A percentile compares a stretch with the other conserved stretches of the same genome.
phyloP scores from a whole-genome alignment of 2,329 filamentous ascomycete species.

The Fusarium fujikuroi region DNA sequence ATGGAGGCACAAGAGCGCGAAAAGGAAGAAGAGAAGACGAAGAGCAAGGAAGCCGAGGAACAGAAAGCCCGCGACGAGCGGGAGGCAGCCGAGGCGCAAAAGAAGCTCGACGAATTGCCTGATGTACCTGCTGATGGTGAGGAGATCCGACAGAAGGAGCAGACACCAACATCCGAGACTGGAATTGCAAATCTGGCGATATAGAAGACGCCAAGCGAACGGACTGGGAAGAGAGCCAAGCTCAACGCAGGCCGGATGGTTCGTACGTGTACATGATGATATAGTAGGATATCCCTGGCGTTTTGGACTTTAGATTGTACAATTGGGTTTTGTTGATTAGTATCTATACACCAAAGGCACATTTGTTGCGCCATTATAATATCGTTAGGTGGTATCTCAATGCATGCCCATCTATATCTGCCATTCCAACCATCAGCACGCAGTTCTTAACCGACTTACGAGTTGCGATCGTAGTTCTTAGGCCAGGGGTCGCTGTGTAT shows the following conservation, averaged over 20 bases:
- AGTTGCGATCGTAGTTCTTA: not conserved
- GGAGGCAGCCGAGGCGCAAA: constrained; percentile 60
- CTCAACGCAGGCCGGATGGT: constrained; percentile 2
- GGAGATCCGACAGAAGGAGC: constrained; percentile 46
- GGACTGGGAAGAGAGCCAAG: constrained; percentile 45
- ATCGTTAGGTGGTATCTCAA: constrained; percentile 30
- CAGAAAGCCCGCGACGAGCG: constrained; percentile 56
- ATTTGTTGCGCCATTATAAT: constrained; percentile 1
- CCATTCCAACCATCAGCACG: not conserved
- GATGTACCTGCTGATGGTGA: constrained; percentile 51
- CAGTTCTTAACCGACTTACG: not conserved
- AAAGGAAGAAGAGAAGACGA: constrained; percentile 63
- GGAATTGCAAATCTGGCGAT: constrained; percentile 50
- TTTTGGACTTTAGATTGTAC: constrained; percentile 25
- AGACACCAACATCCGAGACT: constrained; percentile 52
- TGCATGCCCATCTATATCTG: constrained; percentile 15
- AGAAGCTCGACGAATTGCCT: constrained; percentile 64
- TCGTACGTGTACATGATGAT: constrained; percentile 33
- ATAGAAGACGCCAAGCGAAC: constrained; percentile 23
- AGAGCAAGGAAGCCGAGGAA: constrained; percentile 54
- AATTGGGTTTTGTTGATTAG: constrained; percentile 28
- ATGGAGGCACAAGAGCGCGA: constrained; percentile 71
- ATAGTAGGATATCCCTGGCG: constrained; percentile 32
- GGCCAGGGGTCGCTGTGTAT: not conserved
- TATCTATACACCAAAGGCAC: constrained; percentile 23